Conservation (phyloP, 1,139 yeast species). For the Kodamaea plutei region DNA sequence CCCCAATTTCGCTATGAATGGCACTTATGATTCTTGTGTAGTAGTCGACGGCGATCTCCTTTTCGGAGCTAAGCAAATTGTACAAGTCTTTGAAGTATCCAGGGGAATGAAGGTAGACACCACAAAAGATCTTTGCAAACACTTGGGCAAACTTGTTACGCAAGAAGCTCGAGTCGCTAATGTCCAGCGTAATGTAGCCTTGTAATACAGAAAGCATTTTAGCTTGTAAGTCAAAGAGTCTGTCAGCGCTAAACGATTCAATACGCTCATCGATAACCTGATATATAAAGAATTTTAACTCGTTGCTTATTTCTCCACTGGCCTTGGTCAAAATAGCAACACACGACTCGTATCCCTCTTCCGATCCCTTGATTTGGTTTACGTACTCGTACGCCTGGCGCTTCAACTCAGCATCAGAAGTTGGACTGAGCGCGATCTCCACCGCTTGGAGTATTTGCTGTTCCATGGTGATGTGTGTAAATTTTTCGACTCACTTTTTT, state of each 20-base stretch:
- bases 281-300: slow-evolving; percentile 69
- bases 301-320: slow-evolving; percentile 33
- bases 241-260: slow-evolving; percentile 34
- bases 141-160: slow-evolving; percentile 79
- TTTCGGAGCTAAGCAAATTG: slow-evolving; percentile 26
- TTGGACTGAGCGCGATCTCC: slow-evolving; percentile 76
- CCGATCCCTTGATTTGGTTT: slow-evolving; percentile 68
- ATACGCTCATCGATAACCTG: slow-evolving; percentile 75
- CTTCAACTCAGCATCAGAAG: slow-evolving; percentile 65
- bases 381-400: slow-evolving; percentile 81
- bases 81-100: slow-evolving; percentile 66
- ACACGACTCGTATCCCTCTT: slow-evolving; percentile 79
- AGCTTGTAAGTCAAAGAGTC: slow-evolving; percentile 36
- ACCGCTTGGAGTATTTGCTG: slow-evolving; percentile 92
- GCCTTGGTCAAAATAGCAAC: slow-evolving; percentile 49
- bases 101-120: slow-evolving; percentile 63
- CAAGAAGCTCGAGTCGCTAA: slow-evolving; percentile 56
- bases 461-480: too few species aligned
- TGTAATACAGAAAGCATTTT: slow-evolving; percentile 38
- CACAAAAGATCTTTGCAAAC: slow-evolving; percentile 65
- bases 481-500: too few species aligned
- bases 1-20: slow-evolving; percentile 90
- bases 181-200: slow-evolving; percentile 24
- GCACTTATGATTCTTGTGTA: slow-evolving; percentile 69
- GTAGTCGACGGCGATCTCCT: slow-evolving; percentile 60